Percentiles rank a stretch among this genome's conserved stretches.
Conservation (phyloP, 78 protist species). For the Polysphondylium violaceum region DNA sequence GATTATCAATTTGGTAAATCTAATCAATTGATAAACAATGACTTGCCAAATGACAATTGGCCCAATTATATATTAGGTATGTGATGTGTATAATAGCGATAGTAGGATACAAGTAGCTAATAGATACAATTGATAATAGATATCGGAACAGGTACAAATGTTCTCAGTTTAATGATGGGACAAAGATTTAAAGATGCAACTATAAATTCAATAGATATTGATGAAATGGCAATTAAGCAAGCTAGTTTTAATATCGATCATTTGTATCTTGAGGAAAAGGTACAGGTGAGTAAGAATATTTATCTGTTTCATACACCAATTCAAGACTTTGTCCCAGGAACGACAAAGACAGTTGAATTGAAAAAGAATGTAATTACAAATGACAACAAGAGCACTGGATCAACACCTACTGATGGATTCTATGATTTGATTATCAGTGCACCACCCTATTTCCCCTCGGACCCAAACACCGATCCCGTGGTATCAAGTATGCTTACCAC, state of each 20-base stretch:
- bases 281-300: conserved; percentile 16
- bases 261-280: conserved; percentile 15
- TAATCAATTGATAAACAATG: conserved; percentile 16
- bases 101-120: not conserved
- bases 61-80: conserved; percentile 65
- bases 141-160: conserved; percentile 63
- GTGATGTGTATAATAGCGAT: not conserved
- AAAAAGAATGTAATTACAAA: conserved; percentile 1
- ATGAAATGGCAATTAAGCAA: conserved; percentile 48
- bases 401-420: not conserved
- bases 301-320: conserved; percentile 68
- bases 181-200: conserved; percentile 33
- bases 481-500: conserved; percentile 22
- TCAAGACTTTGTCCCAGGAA: conserved; percentile 45
- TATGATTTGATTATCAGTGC: conserved; percentile 74
- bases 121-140: not conserved
- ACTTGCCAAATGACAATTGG: conserved; percentile 3
- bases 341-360: not conserved
- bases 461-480: not conserved
- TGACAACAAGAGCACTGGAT: not conserved
- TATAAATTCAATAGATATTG: conserved; percentile 69
- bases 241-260: conserved; percentile 45
- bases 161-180: conserved; percentile 44
- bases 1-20: conserved; percentile 36
- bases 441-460: conserved; percentile 75